phyloP scores from a whole-genome alignment of 2,329 filamentous ascomycete species.

The Akanthomyces dipterigenus region DNA sequence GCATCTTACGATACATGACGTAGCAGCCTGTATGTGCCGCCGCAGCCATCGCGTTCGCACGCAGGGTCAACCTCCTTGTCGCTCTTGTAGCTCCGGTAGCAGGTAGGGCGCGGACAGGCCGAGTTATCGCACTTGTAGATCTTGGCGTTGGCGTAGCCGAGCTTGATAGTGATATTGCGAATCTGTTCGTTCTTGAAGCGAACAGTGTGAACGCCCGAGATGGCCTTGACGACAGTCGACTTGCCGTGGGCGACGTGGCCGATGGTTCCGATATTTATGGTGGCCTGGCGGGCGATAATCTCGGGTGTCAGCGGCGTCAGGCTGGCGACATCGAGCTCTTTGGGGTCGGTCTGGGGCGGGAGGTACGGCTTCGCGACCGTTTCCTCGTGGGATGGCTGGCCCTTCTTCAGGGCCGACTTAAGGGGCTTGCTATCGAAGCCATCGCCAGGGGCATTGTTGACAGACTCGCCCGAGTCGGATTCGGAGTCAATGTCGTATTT shows the following conservation, averaged over 20 bases:
- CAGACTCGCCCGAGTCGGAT: constrained; percentile 58
- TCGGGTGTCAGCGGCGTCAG: constrained; percentile 86
- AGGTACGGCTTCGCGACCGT: constrained; percentile 47
- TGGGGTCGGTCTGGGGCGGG: constrained; percentile 89
- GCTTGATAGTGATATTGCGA: constrained; percentile 98
- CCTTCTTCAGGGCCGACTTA: constrained; percentile 85
- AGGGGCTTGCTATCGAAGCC: constrained; percentile 58
- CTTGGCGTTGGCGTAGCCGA: constrained; percentile 98
- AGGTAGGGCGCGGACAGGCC: constrained; percentile 86
- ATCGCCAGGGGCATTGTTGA: constrained; percentile 49
- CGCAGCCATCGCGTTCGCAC: constrained; percentile 89
- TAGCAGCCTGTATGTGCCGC: constrained; percentile 78
- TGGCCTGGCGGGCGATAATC: constrained; percentile 96
- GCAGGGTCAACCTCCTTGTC: constrained; percentile 97
- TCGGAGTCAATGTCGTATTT: constrained; percentile 70
- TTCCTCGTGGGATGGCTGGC: constrained; percentile 47
- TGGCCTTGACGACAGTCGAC: constrained; percentile 97
- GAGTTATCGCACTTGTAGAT: constrained; percentile 97
- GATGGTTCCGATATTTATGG: constrained; percentile 98
- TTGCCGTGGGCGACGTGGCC: constrained; percentile 99
- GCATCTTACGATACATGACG: constrained; percentile 75
- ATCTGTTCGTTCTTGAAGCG: constrained; percentile 99
- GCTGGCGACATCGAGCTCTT: constrained; percentile 73
- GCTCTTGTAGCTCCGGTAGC: constrained; percentile 96
- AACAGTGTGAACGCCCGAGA: constrained; percentile 97